phyloP scores from a whole-genome alignment of 768 basidiomycete species.

The Kockovaella imperatae region DNA sequence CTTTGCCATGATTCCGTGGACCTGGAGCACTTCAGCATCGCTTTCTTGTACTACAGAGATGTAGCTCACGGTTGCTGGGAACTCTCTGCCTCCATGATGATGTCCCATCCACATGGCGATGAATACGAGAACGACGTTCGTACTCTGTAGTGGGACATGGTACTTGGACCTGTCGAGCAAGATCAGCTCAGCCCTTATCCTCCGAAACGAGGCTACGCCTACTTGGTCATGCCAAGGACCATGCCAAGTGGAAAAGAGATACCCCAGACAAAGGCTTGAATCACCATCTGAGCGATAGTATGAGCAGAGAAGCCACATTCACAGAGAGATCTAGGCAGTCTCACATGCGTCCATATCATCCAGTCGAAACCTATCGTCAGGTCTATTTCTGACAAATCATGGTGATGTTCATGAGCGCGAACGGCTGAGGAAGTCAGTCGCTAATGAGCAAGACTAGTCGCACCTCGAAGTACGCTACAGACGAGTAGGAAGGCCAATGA shows the following conservation, averaged over 20 bases:
- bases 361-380: background rate
- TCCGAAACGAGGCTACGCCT: slow-evolving; percentile 11
- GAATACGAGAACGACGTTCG: slow-evolving; percentile 61
- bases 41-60: background rate
- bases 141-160: slow-evolving; percentile 79
- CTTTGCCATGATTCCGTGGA: slow-evolving; percentile 62
- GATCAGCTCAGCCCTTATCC: slow-evolving; percentile 6
- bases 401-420: background rate
- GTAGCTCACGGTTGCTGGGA: slow-evolving; percentile 54
- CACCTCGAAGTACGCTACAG: too few relatives aligned
- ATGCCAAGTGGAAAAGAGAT: slow-evolving; percentile 69
- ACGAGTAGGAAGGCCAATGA: too few relatives aligned
- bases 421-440: background rate
- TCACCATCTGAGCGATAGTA: slow-evolving; percentile 49
- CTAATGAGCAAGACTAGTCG: too few relatives aligned
- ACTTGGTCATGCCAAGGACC: slow-evolving; percentile 47
- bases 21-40: slow-evolving; percentile 10
- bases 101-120: slow-evolving; percentile 78
- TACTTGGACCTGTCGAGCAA: slow-evolving; percentile 54
- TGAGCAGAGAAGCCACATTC: background rate
- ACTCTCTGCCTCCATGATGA: slow-evolving; percentile 71
- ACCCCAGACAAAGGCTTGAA: slow-evolving; percentile 77
- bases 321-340: background rate
- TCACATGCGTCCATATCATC: background rate
- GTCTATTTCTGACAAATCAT: background rate